A percentile compares a stretch with the other conserved stretches of the same genome.
These are phyloP conservation scores for Populus ilicifolia DNA, from an alignment of 345 rosid species.

Conservation along the genomic window DNA sequence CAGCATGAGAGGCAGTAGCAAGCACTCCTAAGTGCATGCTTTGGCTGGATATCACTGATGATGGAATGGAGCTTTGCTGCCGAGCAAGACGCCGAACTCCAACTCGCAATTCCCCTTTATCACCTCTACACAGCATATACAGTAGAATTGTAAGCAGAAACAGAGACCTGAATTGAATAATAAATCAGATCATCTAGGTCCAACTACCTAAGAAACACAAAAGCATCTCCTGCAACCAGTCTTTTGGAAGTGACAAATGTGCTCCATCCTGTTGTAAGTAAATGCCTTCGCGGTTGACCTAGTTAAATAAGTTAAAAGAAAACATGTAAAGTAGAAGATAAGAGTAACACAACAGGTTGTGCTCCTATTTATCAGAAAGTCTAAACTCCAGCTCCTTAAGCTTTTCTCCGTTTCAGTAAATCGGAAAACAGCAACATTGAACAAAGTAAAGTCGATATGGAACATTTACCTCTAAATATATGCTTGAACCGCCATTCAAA, in stretches of 20 bases:
- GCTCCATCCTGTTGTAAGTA: slow-evolving; percentile 96
- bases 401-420: neutral
- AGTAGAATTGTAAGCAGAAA: neutral
- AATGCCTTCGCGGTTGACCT: slow-evolving; percentile 95
- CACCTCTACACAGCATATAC: slow-evolving; percentile 44
- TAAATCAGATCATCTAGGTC: neutral
- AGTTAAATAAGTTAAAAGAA: neutral
- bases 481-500: slow-evolving; percentile 94
- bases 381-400: neutral
- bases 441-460: neutral
- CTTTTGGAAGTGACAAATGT: slow-evolving; percentile 85
- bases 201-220: slow-evolving; percentile 76
- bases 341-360: neutral
- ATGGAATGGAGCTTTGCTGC: slow-evolving; percentile 71
- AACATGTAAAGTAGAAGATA: neutral
- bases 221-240: slow-evolving; percentile 83
- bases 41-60: slow-evolving; percentile 87
- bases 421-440: neutral
- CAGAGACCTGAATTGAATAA: neutral
- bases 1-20: slow-evolving; percentile 89
- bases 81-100: slow-evolving; percentile 71
- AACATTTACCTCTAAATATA: slow-evolving; percentile 68
- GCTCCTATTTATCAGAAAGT: neutral
- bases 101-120: slow-evolving; percentile 65
- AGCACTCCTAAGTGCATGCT: slow-evolving; percentile 97